phyloP scores from a whole-genome alignment of 192 early-diverging fungal genomes.

The Glomus cerebriforme region DNA sequence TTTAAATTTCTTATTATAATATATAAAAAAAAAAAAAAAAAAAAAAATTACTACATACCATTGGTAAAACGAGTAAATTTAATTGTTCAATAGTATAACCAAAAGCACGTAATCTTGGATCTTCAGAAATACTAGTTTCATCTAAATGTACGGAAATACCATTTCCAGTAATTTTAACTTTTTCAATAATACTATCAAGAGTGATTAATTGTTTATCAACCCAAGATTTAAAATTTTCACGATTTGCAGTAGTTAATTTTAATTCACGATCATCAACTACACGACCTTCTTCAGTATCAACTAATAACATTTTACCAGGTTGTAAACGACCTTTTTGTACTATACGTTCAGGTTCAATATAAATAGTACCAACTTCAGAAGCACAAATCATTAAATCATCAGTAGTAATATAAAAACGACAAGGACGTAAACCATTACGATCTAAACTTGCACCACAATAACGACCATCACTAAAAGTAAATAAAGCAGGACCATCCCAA shows the following conservation, averaged over 20 bases:
- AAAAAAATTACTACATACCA: slow-evolving; percentile 59
- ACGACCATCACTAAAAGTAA: slow-evolving; percentile 97
- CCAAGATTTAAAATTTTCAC: slow-evolving; percentile 83
- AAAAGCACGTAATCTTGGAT: slow-evolving; percentile 82
- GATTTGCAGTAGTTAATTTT: slow-evolving; percentile 72
- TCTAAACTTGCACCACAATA: slow-evolving; percentile 98
- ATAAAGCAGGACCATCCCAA: slow-evolving; percentile 97
- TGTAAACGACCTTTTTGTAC: slow-evolving; percentile 91
- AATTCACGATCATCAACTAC: slow-evolving; percentile 91
- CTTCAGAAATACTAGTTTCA: slow-evolving; percentile 61
- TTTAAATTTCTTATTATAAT: too few species aligned
- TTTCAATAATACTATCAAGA: slow-evolving; percentile 60
- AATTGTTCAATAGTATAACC: slow-evolving; percentile 94
- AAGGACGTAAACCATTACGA: slow-evolving; percentile 97
- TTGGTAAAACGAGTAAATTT: slow-evolving; percentile 84
- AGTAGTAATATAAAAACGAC: slow-evolving; percentile 92
- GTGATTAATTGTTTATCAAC: slow-evolving; percentile 79
- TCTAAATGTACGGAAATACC: slow-evolving; percentile 55
- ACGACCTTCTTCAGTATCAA: slow-evolving; percentile 87
- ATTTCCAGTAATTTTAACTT: slow-evolving; percentile 37
- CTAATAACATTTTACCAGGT: slow-evolving; percentile 96
- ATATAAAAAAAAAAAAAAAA: background rate
- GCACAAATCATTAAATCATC: slow-evolving; percentile 97
- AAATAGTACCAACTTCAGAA: slow-evolving; percentile 92
- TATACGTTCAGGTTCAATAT: slow-evolving; percentile 77